Base-by-base conservation (phyloP, 495 filamentous ascomycete species). In the Aspergillus wentii region DNA sequence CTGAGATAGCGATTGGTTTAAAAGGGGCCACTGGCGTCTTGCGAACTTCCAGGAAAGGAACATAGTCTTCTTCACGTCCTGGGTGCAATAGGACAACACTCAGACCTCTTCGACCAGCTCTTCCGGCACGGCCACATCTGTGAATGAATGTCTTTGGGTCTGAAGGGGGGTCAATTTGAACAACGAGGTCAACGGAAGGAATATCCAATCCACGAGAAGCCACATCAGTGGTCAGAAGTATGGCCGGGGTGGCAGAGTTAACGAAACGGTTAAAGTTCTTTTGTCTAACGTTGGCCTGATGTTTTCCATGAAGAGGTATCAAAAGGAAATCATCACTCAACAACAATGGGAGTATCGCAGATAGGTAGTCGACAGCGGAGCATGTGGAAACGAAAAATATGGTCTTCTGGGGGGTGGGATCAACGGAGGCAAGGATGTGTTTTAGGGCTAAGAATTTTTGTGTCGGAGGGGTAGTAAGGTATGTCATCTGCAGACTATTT, bases 91-190 rank as follows among this genome's bases (percentile, higher is more conserved):
- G 76, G 0, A 94, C 77, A 6, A 97, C 75, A 35, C 88, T 89
- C 10, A 95, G 70, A 1, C 92, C 92, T 35, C 75, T 73, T 13
- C 92, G 82, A 1, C 92, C 92, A 4, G 92, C 92, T 27, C 92
- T 78, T 1, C 90, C 92, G 1, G 94, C 88, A 38, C 92, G 87
- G 3, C 92, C 92, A 50, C 88, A 94, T 40, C 92, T 82, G 63
- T 98, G 92, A 37, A 98, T 81, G 60, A 96, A 97, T 25, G 83
- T 86, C 59, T 96, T 96, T 0, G 92, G 88, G 54, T 96, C 91
- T 19, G 79, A 83, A 1, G 92, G 92, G 0, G 90, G 83, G 52
- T 98, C 92, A 33, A 96, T 71, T 56, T 97, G 91, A 3, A 96
- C 74, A 20, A 97, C 91, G 5, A 97, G 75, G 60, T 98, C 94